Conservation (phyloP, 768 basidiomycete species). For the Mycena crocata region DNA sequence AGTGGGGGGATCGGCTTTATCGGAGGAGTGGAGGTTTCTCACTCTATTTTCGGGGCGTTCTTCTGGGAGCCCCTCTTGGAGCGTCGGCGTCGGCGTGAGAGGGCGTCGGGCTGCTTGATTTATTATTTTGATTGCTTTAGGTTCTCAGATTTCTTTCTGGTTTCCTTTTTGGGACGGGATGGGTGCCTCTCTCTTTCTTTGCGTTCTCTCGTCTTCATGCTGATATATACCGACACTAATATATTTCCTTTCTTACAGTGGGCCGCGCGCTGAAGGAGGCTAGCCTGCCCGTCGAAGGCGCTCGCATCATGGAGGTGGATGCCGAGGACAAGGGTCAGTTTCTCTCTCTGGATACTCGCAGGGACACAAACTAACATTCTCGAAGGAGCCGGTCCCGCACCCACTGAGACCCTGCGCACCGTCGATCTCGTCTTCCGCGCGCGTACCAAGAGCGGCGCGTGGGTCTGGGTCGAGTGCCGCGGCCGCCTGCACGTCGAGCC, state of each 20-base stretch:
- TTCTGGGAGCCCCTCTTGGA: no score
- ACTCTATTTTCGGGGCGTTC: no score
- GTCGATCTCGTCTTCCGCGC: conserved; percentile 92
- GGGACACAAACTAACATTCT: not conserved
- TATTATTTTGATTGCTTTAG: no score
- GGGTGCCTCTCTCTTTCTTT: no score
- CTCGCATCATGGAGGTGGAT: not conserved
- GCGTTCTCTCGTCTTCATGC: no score
- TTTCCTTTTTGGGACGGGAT: no score
- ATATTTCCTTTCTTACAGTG: not conserved
- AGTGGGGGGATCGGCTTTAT: not conserved
- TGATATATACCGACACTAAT: not conserved
- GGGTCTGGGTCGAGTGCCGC: conserved; percentile 90
- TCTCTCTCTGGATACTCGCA: not conserved
- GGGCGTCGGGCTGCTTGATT: no score
- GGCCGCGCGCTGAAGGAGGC: conserved; percentile 34
- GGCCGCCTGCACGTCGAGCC: conserved; percentile 92
- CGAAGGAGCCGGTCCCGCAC: conserved; percentile 9
- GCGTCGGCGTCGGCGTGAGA: no score
- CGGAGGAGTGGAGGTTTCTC: no score
- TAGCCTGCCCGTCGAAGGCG: conserved; percentile 63
- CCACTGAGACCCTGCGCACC: conserved; percentile 54
- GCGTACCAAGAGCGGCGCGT: conserved; percentile 55
- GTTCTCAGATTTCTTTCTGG: no score
- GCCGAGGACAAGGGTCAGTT: not conserved